Evolutionary conservation across 306 rosid species (phyloP).

Genomic region (Quercus gilva): DNA sequence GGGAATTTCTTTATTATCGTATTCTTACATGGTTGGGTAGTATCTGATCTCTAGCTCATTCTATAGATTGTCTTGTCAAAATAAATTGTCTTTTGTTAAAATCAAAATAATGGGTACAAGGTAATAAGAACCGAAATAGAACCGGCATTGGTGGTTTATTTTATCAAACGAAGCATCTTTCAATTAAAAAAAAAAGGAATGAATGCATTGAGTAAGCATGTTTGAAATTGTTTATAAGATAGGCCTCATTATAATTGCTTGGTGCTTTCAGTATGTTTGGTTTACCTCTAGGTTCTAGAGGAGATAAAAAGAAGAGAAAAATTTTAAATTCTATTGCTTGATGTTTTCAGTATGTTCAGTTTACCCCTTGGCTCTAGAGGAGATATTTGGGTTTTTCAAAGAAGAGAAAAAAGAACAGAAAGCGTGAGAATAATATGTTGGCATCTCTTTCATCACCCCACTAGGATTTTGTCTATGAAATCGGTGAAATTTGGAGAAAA

Average conservation of each 20-base stretch:
- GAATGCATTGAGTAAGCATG: background rate
- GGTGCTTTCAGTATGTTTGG: background rate
- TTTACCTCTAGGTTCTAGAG: background rate
- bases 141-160: background rate
- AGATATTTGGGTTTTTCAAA: no score
- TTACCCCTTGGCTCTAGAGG: no score
- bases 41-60: background rate
- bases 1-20: background rate
- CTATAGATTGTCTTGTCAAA: background rate
- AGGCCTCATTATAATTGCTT: background rate
- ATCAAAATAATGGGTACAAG: background rate
- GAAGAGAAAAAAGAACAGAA: no score
- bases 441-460: no score
- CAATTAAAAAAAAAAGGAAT: background rate
- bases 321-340: background rate
- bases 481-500: background rate
- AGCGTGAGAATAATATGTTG: no score
- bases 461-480: background rate
- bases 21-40: background rate
- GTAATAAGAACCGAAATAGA: background rate
- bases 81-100: background rate
- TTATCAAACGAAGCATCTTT: background rate
- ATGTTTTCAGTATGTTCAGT: no score
- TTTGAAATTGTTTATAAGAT: background rate
- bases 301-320: background rate